Evolutionary conservation across 2,329 filamentous ascomycete species (phyloP).

Genomic region (Knufia fluminis): DNA sequence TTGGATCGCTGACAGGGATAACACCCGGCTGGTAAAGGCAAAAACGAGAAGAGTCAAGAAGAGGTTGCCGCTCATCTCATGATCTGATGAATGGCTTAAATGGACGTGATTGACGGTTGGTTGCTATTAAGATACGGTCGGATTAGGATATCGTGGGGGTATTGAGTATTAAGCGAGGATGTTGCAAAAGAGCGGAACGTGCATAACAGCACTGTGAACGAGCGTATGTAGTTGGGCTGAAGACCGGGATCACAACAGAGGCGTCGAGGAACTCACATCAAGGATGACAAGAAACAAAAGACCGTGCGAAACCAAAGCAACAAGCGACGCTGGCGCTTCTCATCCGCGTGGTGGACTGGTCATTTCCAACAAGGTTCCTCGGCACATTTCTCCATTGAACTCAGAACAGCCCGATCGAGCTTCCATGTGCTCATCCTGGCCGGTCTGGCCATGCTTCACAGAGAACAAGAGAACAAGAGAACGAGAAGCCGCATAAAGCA

Average conservation of each 20-base stretch:
- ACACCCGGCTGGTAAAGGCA: neutral
- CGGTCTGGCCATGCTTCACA: too few species aligned
- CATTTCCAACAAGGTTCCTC: too few species aligned
- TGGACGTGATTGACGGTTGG: too few species aligned
- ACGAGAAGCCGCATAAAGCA: too few species aligned
- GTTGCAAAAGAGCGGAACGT: neutral
- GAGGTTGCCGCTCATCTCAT: conserved; percentile 1
- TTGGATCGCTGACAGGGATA: neutral
- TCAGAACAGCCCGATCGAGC: too few species aligned
- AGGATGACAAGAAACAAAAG: neutral
- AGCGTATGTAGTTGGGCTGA: neutral
- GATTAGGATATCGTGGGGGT: neutral
- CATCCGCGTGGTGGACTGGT: too few species aligned
- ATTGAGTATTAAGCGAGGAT: neutral
- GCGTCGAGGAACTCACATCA: neutral
- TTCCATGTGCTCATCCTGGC: too few species aligned
- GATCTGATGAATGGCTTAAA: neutral
- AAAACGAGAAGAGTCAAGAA: neutral
- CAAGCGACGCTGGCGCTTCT: too few species aligned
- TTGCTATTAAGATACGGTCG: neutral
- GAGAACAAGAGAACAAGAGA: too few species aligned
- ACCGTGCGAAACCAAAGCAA: neutral
- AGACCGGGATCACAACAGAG: neutral
- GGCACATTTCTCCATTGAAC: too few species aligned
- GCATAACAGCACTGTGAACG: neutral